Evolutionary conservation across 306 rosid genomes (phyloP), one percentile per base, ranked within the genome.

Genomic region (Potentilla sterilis): DNA sequence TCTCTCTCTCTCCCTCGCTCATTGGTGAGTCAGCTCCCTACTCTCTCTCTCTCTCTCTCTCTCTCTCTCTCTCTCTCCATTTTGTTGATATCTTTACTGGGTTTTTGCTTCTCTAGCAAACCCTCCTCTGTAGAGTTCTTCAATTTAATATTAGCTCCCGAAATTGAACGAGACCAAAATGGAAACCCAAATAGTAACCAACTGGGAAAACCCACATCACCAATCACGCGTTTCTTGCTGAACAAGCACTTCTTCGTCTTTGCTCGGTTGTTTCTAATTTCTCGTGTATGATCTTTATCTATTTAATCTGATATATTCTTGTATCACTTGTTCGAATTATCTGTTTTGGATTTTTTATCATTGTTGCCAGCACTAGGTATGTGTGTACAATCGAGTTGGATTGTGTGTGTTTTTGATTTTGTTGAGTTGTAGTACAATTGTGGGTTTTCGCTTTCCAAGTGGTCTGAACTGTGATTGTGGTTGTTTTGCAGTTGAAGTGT

Each of bases 141-240:
- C 51, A 72, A 21, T 72, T 72, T 21, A 72, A 21, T 55, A 22
- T 13, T 54, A 22, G 38, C 2, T 72, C 22, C 48, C 1, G 41
- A 34, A 48, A 47, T 15, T 48, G 43, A 70, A 48, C 28, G 15
- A 48, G 15, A 47, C 11, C 44, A 44, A 69, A 69, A 7, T 0
- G 4, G 75, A 75, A 24, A 32, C 21, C 47, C 16, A 47, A 8
- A 8, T 47, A 70, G 63, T n/a, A 10, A 70, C 44, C 35, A 49
- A 70, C 47, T 51, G 38, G 14, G 11, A 41, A 37, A 40, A 55
- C 76, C 67, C 75, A 72, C 18, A 22, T 37, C 41, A 58, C 76
- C 34, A 37, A 71, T 21, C 75, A 40, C 75, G 52, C 46, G 16
- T 72, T 72, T 52, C 75, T 72, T 72, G 76, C 66, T 41, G 38